Evolutionary conservation across 441 rosid species (phyloP).

Genomic region (Cnidoscolus chayamansa): DNA sequence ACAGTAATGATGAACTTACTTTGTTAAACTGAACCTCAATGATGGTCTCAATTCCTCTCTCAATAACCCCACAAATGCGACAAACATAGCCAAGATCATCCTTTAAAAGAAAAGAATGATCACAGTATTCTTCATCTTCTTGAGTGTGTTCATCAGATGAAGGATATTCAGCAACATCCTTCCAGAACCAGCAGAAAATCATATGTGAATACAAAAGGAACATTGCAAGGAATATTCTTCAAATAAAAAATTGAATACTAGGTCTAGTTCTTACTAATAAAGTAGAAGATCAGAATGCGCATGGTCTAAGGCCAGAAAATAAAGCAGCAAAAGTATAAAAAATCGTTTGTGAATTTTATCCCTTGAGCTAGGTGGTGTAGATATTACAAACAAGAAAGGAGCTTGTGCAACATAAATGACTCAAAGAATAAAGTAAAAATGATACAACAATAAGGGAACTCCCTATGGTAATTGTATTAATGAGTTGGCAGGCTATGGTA

Average conservation of each 20-base stretch:
- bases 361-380: background rate
- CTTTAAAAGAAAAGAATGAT: slow-evolving; percentile 59
- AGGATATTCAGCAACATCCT: slow-evolving; percentile 50
- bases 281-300: background rate
- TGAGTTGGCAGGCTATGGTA: too few relatives aligned
- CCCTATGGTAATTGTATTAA: too few relatives aligned
- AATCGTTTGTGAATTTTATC: background rate
- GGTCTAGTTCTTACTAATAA: too few relatives aligned
- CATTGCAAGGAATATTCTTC: slow-evolving; percentile 7
- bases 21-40: slow-evolving; percentile 68
- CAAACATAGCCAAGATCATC: slow-evolving; percentile 87
- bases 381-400: background rate
- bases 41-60: slow-evolving; percentile 59
- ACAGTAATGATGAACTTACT: slow-evolving; percentile 38
- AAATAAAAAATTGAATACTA: background rate
- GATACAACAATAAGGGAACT: too few relatives aligned
- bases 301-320: background rate
- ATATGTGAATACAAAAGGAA: slow-evolving; percentile 22
- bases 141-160: slow-evolving; percentile 34
- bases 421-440: background rate
- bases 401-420: background rate
- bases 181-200: slow-evolving; percentile 24
- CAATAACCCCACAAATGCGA: slow-evolving; percentile 69
- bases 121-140: slow-evolving; percentile 58
- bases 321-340: background rate